Evolutionary conservation across 2,329 filamentous ascomycete genomes (phyloP).

Genomic region (Colletotrichum gigasporum): DNA sequence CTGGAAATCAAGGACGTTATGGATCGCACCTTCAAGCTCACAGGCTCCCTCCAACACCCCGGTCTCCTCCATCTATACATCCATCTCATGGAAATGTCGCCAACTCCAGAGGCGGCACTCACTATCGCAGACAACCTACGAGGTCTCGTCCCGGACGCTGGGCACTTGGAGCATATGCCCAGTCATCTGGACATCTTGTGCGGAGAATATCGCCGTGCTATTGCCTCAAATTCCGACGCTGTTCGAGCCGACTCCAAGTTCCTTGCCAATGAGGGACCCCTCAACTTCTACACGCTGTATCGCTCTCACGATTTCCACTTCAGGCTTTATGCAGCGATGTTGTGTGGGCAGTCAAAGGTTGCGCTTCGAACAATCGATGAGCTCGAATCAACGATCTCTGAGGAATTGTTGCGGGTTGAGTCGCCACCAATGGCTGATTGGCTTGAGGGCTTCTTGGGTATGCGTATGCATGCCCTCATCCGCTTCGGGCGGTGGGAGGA

Average conservation of each 20-base stretch:
- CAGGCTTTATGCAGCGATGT: slow-evolving; percentile 81
- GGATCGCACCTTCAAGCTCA: slow-evolving; percentile 58
- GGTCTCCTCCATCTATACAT: slow-evolving; percentile 81
- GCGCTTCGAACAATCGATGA: slow-evolving; percentile 68
- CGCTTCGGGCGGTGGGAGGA: slow-evolving; percentile 80
- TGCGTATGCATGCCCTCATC: slow-evolving; percentile 75
- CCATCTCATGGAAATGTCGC: slow-evolving; percentile 82
- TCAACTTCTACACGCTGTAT: slow-evolving; percentile 83
- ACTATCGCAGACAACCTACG: slow-evolving; percentile 70
- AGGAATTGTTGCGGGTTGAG: slow-evolving; percentile 69
- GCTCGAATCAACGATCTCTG: slow-evolving; percentile 71
- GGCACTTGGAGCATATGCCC: slow-evolving; percentile 81
- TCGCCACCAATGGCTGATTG: slow-evolving; percentile 82
- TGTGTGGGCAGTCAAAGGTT: slow-evolving; percentile 71
- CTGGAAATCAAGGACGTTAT: slow-evolving; percentile 42
- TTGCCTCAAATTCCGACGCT: slow-evolving; percentile 73
- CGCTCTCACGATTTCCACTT: slow-evolving; percentile 80
- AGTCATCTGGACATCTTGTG: slow-evolving; percentile 79
- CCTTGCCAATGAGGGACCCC: slow-evolving; percentile 63
- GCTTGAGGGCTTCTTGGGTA: slow-evolving; percentile 75
- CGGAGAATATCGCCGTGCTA: slow-evolving; percentile 75
- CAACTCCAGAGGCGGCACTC: slow-evolving; percentile 69
- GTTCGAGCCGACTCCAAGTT: slow-evolving; percentile 75
- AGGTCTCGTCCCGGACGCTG: slow-evolving; percentile 72
- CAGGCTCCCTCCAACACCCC: slow-evolving; percentile 66